These are phyloP conservation scores for Claviceps pusilla DNA, from an alignment of 2,329 filamentous ascomycete genomes.

Conservation along the genomic window DNA sequence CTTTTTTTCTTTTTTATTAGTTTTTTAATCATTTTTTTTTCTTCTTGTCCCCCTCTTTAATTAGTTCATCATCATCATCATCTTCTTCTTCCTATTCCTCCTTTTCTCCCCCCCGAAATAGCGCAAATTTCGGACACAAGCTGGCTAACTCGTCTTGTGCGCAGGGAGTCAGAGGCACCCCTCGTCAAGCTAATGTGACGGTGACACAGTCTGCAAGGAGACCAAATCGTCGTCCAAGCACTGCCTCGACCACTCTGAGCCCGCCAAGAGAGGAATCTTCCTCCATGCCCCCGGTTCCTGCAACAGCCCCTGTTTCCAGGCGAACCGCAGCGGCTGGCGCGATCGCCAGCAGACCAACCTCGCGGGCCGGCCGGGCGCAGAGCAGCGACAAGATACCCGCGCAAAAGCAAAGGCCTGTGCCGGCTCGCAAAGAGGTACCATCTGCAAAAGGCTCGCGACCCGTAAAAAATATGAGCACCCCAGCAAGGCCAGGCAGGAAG, in stretches of 20 bases:
- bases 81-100: too few species aligned
- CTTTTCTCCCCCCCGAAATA: not conserved
- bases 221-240: slow-evolving; percentile 34
- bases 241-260: slow-evolving; percentile 24
- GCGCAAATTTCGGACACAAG: not conserved
- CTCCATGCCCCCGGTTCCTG: not conserved
- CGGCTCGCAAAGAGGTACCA: slow-evolving; percentile 28
- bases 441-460: slow-evolving; percentile 17
- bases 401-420: slow-evolving; percentile 43
- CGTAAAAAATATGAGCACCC: slow-evolving; percentile 21
- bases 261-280: slow-evolving; percentile 9
- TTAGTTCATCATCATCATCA: too few species aligned
- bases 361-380: slow-evolving; percentile 17
- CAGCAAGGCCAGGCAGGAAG: slow-evolving; percentile 9
- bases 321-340: slow-evolving; percentile 17
- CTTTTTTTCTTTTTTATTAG: too few species aligned
- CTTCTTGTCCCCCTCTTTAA: too few species aligned
- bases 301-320: slow-evolving; percentile 2
- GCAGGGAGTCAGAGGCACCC: slow-evolving; percentile 21
- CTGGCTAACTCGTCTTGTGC: slow-evolving; percentile 9
- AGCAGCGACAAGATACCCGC: slow-evolving; percentile 29
- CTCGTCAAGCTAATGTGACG: slow-evolving; percentile 9
- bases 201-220: slow-evolving; percentile 17
- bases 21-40: too few species aligned
- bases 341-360: slow-evolving; percentile 12